Evolutionary conservation across 257 asterid species (phyloP).

Genomic region (Knoxia roxburghii): DNA sequence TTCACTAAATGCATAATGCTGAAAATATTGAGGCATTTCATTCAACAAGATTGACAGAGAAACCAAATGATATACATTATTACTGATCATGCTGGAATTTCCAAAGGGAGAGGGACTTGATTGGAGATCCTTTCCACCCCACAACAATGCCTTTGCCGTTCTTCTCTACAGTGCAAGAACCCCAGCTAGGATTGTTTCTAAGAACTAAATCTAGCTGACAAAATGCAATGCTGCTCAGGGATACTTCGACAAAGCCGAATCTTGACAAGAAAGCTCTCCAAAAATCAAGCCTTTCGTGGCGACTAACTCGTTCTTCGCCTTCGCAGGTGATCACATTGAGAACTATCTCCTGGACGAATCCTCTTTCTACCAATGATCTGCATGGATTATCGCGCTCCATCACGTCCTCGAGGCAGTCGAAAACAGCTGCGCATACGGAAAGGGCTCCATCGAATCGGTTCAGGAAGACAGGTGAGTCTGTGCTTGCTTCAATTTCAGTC

Average conservation of each 20-base stretch:
- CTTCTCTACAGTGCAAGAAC: slow-evolving; percentile 23
- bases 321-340: slow-evolving; percentile 35
- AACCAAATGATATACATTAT: neutral
- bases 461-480: slow-evolving; percentile 36
- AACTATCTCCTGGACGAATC: slow-evolving; percentile 22
- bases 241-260: slow-evolving; percentile 31
- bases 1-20: neutral
- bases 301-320: slow-evolving; percentile 34
- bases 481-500: slow-evolving; percentile 37
- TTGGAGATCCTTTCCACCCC: slow-evolving; percentile 41
- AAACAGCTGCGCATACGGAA: slow-evolving; percentile 30
- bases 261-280: slow-evolving; percentile 30
- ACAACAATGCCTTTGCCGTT: slow-evolving; percentile 34
- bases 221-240: slow-evolving; percentile 32
- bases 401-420: slow-evolving; percentile 39
- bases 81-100: slow-evolving; percentile 16
- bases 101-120: slow-evolving; percentile 39
- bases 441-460: slow-evolving; percentile 46
- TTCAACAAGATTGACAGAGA: neutral
- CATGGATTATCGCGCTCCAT: slow-evolving; percentile 23
- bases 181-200: slow-evolving; percentile 20
- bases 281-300: slow-evolving; percentile 20
- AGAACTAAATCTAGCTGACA: slow-evolving; percentile 30
- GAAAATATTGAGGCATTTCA: neutral
- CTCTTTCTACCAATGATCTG: slow-evolving; percentile 29